Evolutionary conservation across 106 monocot genomes (phyloP), one percentile per base, ranked within the genome.

Genomic region (Phalaenopsis equestris): DNA sequence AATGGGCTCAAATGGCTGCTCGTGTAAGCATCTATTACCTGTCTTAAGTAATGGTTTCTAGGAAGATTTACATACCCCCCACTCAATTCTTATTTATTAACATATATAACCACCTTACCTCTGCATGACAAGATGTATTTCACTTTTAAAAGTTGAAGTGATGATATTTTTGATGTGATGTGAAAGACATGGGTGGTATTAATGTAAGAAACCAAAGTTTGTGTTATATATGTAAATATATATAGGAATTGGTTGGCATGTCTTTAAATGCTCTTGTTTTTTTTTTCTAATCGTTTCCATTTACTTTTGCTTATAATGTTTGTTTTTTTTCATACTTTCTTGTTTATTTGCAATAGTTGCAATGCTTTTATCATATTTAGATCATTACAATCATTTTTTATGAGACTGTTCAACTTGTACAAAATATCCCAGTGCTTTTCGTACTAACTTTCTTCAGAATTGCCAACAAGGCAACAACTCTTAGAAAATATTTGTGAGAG

Each of bases 1-100:
- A 82, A 88, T 90, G 90, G 90, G 86, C 90, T 57, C 80, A 48
- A n/a, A 90, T 90, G 90, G 90, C 90, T 86, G 42, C 76, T 58
- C 72, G 74, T 56, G 89, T 76, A 82, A 64, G 75, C 19, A 4
- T 45, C 41, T 18, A 45, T 74, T n/a, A n/a, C 42, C 45, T 70
- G 70, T 38, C 38, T 74, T 45, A 45, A 74, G 16, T 43, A 18
- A 19, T 42, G 8, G 43, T 45, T 74, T 74, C n/a, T 30, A 30
- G 30, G 30, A 30, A 30, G 30, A 30, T 30, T 30, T 30, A 30
- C 30, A 30, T 30, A 30, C 30, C 30, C 30, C 30, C 30, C 30
- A 30, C 30, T 30, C 30, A 30, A 30, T 30, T 30, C 30, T 30
- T 30, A 30, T 30, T 30, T 30, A 30, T 30, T 30, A 30, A 30